These are phyloP conservation scores for Nannochloris sp. DNA, from an alignment of 139 green algal genomes.

Conservation along the genomic window DNA sequence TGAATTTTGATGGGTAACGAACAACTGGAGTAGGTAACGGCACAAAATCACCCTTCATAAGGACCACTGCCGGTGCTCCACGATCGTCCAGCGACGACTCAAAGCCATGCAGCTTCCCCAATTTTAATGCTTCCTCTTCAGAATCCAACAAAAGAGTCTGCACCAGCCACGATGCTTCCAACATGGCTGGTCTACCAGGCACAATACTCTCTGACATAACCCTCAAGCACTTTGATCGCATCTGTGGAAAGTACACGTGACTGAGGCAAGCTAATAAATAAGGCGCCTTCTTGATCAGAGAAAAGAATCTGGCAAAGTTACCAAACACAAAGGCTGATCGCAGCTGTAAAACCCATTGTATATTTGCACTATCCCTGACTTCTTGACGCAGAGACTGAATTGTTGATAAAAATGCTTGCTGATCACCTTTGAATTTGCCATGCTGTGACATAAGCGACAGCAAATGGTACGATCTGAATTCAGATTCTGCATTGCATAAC, in stretches of 20 bases:
- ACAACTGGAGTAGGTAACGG: slow-evolving; percentile 11
- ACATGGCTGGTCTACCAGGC: not conserved
- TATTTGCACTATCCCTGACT: slow-evolving; percentile 13
- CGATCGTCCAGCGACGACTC: not conserved
- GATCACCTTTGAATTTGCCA: slow-evolving; percentile 48
- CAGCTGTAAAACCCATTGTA: slow-evolving; percentile 29
- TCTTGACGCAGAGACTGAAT: slow-evolving; percentile 27
- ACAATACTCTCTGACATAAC: slow-evolving; percentile 15
- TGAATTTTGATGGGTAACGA: slow-evolving; percentile 8
- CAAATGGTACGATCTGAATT: slow-evolving; percentile 70
- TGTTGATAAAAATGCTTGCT: slow-evolving; percentile 26
- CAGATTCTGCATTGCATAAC: slow-evolving; percentile 34
- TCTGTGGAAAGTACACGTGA: slow-evolving; percentile 44
- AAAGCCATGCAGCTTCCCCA: slow-evolving; percentile 18
- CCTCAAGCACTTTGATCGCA: slow-evolving; percentile 17
- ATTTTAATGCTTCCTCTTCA: slow-evolving; percentile 7
- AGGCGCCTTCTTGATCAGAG: slow-evolving; percentile 27
- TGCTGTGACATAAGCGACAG: slow-evolving; percentile 53
- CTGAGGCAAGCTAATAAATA: slow-evolving; percentile 61
- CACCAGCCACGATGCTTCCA: slow-evolving; percentile 24
- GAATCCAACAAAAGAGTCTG: slow-evolving; percentile 19
- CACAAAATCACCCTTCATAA: slow-evolving; percentile 11
- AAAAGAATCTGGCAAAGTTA: slow-evolving; percentile 56
- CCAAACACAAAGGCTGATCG: slow-evolving; percentile 8
- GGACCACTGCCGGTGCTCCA: slow-evolving; percentile 7